Base-by-base conservation (phyloP, 257 asterid species). In the Parsonsia alboflavescens region DNA sequence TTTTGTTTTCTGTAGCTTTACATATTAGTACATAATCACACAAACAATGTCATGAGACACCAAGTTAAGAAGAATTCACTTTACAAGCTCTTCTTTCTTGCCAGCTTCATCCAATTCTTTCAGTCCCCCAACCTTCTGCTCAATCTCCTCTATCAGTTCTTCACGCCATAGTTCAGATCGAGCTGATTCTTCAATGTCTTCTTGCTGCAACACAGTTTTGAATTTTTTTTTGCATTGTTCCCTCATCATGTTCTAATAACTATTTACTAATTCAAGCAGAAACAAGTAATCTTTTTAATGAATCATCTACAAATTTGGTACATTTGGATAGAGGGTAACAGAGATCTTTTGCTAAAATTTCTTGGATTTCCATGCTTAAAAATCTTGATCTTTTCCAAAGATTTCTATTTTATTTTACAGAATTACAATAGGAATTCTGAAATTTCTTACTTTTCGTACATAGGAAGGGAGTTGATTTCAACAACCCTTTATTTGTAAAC, bases 81-180 rank as follows among this genome's bases (percentile, higher is more conserved):
- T 84, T 8, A 87, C 82, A 58, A 87, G 80, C 68, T 84, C 74
- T 76, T 86, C 87, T 79, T 86, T 84, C 82, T 83, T 90, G 77
- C 77, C 82, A 72, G 96, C 94, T 83, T 90, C 96, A 83, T 92
- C 97, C 82, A 92, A 81, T 74, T 90, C 98, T 75, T 85, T 76
- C 4, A 89, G 80, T 2, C 90, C 88, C 16, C 86, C 97, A 81
- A 92, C 96, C 79, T 88, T 92, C 56, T 89, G 89, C 75, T 90
- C 98, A 74, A 92, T 92, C 84, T 92, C 97, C 82, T 92, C 97
- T 49, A 92, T 90, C 75, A 90, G 82, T 82, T 90, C 98, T 77
- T 92, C 97, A 2, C 88, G 84, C 94, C 92, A 92, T 56, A 92
- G 75, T 78, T 77, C 89, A 73, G 90, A 87, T 76, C 98, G 84